Evolutionary conservation across 1,139 yeast species (phyloP).

Genomic region (Candida labiduridarum): DNA sequence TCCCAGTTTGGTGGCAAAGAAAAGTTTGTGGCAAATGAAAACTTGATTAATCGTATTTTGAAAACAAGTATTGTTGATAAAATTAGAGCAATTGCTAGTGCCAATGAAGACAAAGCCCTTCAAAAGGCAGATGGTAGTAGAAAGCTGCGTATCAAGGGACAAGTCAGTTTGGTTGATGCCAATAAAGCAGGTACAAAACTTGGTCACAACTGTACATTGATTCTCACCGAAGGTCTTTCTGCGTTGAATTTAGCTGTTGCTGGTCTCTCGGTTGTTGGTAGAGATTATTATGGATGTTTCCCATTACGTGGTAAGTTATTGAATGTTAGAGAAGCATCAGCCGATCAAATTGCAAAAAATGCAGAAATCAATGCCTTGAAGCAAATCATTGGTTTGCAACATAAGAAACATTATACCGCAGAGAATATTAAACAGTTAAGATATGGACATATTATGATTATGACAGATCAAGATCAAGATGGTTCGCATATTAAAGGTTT

Average conservation of each 20-base stretch:
- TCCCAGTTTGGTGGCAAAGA: constrained; percentile 88
- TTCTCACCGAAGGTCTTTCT: constrained; percentile 96
- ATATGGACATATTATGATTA: constrained; percentile 96
- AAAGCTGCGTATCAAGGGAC: constrained; percentile 84
- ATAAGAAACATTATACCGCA: constrained; percentile 70
- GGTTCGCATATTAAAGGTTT: constrained; percentile 98
- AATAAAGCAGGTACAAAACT: constrained; percentile 95
- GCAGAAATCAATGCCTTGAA: constrained; percentile 94
- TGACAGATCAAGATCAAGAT: constrained; percentile 99
- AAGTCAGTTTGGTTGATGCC: constrained; percentile 92
- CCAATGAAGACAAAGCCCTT: constrained; percentile 85
- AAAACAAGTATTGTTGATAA: constrained; percentile 84
- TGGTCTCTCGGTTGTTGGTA: constrained; percentile 93
- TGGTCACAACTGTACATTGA: constrained; percentile 88
- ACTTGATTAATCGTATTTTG: constrained; percentile 67
- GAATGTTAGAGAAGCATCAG: constrained; percentile 94
- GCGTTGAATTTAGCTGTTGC: constrained; percentile 92
- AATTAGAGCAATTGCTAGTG: constrained; percentile 78
- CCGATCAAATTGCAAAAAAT: constrained; percentile 90
- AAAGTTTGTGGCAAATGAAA: constrained; percentile 68
- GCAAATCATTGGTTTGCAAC: constrained; percentile 94
- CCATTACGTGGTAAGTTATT: constrained; percentile 94
- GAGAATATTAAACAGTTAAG: constrained; percentile 74
- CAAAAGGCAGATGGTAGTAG: constrained; percentile 90
- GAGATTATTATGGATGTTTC: constrained; percentile 94